Base-by-base conservation (phyloP, 2,329 filamentous ascomycete species). In the Apiospora marii region DNA sequence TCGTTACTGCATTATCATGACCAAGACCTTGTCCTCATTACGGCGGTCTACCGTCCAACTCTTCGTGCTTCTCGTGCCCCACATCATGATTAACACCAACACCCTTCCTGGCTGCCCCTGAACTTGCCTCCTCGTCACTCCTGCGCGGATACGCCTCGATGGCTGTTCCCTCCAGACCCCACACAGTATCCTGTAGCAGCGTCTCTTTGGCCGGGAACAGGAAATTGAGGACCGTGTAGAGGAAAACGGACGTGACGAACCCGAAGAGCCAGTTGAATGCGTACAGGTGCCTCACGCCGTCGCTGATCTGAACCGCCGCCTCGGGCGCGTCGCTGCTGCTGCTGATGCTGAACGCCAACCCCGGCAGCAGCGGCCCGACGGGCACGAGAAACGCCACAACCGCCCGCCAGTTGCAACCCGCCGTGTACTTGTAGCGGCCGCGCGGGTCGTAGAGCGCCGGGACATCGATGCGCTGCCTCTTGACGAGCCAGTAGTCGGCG, bases 251-350 rank as follows among this genome's bases (percentile, higher is more conserved):
- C 0, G 80, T 83, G 13, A 86, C 82, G 74, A 92, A 92, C 0
- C 91, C 91, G 68, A 91, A 85, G 24, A 92, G 78, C 88, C 91
- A 93, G n/a, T 91, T 90, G 77, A 92, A 91, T 37, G 87, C 85
- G 77, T 92, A 93, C 5, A 92, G 82, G 74, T 88, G 86, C 58
- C 83, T 80, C 0, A 84, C 81, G 0, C 91, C 91, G 0, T 82
- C 81, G 0, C 76, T 81, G 74, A 80, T 83, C 8, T 74, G 74
- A 4, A 75, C 76, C 8, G 68, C 72, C 1, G 74, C 76, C 10
- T 69, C 72, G 1, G 74, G 51, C 8, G 79, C 72, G 8, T 41
- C 72, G 8, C 10, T 41, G 0, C 77, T 78, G 37, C 12, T 41
- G 72, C 84, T 85, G 46, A 87, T 80, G 24, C 84, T 75, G 76